phyloP scores from a whole-genome alignment of 148 eudicot species.

The Salicornia ramosissima region DNA sequence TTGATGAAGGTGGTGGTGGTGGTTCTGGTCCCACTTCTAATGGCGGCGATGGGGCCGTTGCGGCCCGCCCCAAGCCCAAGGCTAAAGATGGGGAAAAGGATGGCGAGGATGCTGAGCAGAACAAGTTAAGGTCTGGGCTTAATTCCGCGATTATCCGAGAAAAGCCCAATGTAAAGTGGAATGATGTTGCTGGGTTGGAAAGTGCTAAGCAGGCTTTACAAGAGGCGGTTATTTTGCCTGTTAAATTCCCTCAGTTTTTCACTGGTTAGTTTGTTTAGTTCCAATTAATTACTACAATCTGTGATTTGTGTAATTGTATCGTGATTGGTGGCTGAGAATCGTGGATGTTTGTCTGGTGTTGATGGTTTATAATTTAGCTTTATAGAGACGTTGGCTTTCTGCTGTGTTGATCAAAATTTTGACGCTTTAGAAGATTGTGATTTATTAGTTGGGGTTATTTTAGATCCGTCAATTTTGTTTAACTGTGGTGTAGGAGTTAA shows the following conservation, averaged over 20 bases:
- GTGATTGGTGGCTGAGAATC: background rate
- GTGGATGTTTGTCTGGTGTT: background rate
- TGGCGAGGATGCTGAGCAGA: conserved; percentile 81
- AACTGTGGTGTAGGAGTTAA: background rate
- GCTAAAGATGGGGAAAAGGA: conserved; percentile 70
- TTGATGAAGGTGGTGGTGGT: conserved; percentile 92
- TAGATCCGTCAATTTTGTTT: too few species aligned
- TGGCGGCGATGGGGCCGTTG: conserved; percentile 84
- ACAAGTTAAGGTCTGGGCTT: conserved; percentile 73
- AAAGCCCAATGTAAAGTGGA: conserved; percentile 98
- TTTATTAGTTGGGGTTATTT: too few species aligned
- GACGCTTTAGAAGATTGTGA: background rate
- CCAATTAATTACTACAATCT: background rate
- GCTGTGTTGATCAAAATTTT: background rate
- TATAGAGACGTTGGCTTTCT: background rate
- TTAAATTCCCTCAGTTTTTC: conserved; percentile 93
- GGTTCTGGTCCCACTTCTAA: conserved; percentile 61
- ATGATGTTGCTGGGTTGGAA: conserved; percentile 90
- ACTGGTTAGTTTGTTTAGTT: conserved; percentile 46
- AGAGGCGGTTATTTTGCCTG: conserved; percentile 96
- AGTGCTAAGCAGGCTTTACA: conserved; percentile 97
- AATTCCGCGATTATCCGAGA: conserved; percentile 89
- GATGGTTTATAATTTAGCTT: background rate
- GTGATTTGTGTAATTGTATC: background rate
- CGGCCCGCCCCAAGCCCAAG: conserved; percentile 68